Base-by-base conservation (phyloP, 1,139 yeast species). In the Kluyveromyces marxianus region DNA sequence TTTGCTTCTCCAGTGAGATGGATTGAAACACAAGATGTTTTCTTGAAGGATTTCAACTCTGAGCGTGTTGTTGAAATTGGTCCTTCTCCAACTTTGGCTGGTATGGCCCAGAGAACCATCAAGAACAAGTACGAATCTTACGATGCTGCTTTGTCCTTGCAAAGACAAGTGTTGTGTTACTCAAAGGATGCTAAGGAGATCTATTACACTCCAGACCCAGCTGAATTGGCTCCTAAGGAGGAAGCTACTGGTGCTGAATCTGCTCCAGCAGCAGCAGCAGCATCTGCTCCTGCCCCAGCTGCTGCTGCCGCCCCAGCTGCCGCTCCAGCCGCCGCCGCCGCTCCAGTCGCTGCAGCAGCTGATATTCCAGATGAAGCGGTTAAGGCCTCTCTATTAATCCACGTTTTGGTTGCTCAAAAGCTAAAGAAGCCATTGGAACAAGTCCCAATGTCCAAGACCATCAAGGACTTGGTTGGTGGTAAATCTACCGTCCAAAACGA, bases 1-100 rank as follows among this genome's bases (percentile, higher is more conserved):
- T 92, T 92, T 65, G 98, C 99, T 41, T 90, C 97, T 53, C 98
- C 99, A 42, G 99, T 92, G 55, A 83, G 97, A 77, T 92, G 99
- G 97, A 94, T 92, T 68, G 98, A 92, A 69, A 92, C 98, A 52
- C 98, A 92, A 71, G 98, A 92, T 75, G 97, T 90, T 50, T 86
- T 92, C 67, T 80, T 92, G 66, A 85, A 87, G 67, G 94, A 89
- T 58, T 86, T 81, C 77, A 89, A 90, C 69, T 86, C 97, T 52
- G 98, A 92, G 72, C 79, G 98, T 63, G 90, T 92, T 53, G 96
- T 92, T 55, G 99, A 92, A 71, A 87, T 92, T 54, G 99, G 99
- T 47, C 99, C 99, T 52, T 89, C 97, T 44, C 98, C 99, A 50
- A 92, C 98, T 36, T 77, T 92, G 65, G 92, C 97, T 35, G 97